Evolutionary conservation across 768 basidiomycete species (phyloP).

Genomic region (Auriscalpium vulgare): DNA sequence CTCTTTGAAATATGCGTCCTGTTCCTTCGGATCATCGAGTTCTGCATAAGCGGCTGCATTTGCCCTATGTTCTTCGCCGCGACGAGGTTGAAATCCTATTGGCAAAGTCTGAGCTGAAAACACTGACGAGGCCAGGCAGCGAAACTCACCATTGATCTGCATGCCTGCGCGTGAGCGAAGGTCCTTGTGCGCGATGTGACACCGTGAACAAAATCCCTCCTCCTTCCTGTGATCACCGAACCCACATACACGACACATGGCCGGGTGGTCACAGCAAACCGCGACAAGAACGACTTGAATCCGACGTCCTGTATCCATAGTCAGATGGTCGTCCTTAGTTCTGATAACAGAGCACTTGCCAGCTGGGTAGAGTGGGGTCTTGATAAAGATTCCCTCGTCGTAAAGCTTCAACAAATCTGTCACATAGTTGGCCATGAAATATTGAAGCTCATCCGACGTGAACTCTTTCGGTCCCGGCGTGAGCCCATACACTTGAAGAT

Average conservation of each 20-base stretch:
- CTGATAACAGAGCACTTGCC: background rate
- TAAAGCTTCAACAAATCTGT: background rate
- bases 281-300: conserved; percentile 2
- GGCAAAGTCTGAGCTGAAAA: background rate
- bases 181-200: conserved; percentile 5
- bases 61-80: background rate
- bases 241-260: conserved; percentile 12
- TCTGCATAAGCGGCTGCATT: background rate
- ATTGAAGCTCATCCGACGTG: background rate
- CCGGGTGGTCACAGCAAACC: conserved; percentile 12
- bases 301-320: too few relatives aligned
- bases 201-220: conserved; percentile 4
- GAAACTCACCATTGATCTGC: background rate
- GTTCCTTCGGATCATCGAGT: background rate
- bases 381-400: background rate
- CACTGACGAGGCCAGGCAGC: background rate
- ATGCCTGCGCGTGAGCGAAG: too few relatives aligned
- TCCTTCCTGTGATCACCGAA: conserved; percentile 8
- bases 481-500: background rate
- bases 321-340: too few relatives aligned
- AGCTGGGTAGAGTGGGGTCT: background rate
- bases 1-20: background rate
- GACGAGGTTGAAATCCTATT: background rate
- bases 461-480: background rate
- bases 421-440: background rate